Evolutionary conservation across 306 rosid genomes (phyloP).

Genomic region (Quercus alba): DNA sequence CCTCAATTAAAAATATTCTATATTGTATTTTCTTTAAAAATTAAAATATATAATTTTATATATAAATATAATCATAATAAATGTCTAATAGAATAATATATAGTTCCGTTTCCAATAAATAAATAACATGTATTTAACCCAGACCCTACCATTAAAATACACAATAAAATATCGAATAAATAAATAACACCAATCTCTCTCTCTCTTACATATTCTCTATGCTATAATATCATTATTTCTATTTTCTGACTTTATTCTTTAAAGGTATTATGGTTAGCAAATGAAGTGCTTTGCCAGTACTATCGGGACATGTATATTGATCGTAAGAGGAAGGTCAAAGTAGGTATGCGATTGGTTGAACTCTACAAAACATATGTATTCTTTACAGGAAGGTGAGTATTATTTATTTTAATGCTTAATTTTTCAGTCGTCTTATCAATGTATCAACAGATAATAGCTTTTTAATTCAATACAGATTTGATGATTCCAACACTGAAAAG

Average conservation of each 20-base stretch:
- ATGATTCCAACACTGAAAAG: slow-evolving; percentile 36
- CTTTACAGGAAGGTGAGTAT: slow-evolving; percentile 36
- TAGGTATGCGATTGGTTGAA: slow-evolving; percentile 17
- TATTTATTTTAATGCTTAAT: background rate
- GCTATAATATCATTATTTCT: background rate
- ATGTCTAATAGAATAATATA: no score
- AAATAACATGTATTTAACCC: no score
- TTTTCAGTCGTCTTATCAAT: background rate
- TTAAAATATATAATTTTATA: no score
- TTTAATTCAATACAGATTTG: slow-evolving; percentile 27
- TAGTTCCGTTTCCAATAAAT: no score
- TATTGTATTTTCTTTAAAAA: no score
- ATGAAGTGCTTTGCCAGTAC: background rate
- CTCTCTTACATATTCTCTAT: no score
- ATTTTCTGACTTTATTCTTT: background rate
- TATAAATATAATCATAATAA: no score
- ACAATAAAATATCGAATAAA: no score
- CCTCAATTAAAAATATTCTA: no score
- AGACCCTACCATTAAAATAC: no score
- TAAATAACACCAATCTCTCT: no score
- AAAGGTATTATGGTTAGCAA: slow-evolving; percentile 31
- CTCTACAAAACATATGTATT: slow-evolving; percentile 28
- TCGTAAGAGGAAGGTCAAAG: background rate
- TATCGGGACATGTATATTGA: background rate
- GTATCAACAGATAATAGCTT: no score